phyloP scores from a whole-genome alignment of 306 rosid genomes.

The Begonia peltatifolia region DNA sequence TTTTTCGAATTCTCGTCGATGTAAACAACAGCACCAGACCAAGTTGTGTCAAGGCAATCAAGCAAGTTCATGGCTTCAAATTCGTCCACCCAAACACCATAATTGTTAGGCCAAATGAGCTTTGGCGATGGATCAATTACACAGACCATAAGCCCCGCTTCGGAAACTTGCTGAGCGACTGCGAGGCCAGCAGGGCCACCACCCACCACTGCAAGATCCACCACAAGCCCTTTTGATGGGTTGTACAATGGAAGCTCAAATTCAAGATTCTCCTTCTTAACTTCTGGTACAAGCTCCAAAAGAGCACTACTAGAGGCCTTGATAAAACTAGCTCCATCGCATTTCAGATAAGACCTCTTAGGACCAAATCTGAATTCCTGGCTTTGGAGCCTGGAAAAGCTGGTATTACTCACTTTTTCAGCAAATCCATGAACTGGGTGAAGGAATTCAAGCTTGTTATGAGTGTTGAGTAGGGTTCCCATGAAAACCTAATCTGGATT shows the following conservation, averaged over 20 bases:
- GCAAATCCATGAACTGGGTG: conserved; percentile 71
- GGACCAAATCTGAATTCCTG: conserved; percentile 52
- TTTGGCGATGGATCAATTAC: conserved; percentile 80
- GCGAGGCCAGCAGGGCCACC: conserved; percentile 99
- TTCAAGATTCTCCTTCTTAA: conserved; percentile 75
- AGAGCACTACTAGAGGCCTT: conserved; percentile 55
- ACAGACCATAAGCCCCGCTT: conserved; percentile 88
- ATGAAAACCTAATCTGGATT: conserved; percentile 14
- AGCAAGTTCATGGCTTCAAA: conserved; percentile 93
- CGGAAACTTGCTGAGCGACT: conserved; percentile 95
- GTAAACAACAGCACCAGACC: conserved; percentile 90
- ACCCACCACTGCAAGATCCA: conserved; percentile 92
- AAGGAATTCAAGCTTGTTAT: conserved; percentile 62
- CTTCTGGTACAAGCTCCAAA: conserved; percentile 88
- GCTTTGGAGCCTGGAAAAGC: conserved; percentile 30
- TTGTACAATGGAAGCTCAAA: conserved; percentile 85
- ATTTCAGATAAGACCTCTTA: conserved; percentile 28
- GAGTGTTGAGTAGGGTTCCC: conserved; percentile 92
- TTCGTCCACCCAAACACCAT: conserved; percentile 99
- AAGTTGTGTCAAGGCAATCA: conserved; percentile 90
- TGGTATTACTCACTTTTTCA: conserved; percentile 37
- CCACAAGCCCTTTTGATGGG: conserved; percentile 57
- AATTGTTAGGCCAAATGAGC: conserved; percentile 92
- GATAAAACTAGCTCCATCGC: conserved; percentile 28
- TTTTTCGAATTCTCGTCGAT: conserved; percentile 46